Evolutionary conservation across 2,329 filamentous ascomycete genomes (phyloP).

Genomic region (Fusarium coicis): DNA sequence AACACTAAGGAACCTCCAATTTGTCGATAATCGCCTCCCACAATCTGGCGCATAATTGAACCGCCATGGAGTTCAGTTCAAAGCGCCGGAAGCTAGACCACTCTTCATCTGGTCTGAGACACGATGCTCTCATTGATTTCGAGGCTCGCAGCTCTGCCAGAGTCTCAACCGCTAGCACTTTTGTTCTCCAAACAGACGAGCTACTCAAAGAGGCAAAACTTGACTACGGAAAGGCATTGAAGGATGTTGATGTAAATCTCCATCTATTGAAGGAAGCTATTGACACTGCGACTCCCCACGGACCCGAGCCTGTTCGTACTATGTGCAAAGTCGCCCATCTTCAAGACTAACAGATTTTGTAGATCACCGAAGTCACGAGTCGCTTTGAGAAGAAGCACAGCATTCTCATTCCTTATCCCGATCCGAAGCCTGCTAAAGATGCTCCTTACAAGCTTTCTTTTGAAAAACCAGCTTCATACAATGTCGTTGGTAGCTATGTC

Average conservation of each 20-base stretch:
- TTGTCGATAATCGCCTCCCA: slow-evolving; percentile 19
- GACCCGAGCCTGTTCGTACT: slow-evolving; percentile 60
- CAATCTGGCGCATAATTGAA: slow-evolving; percentile 12
- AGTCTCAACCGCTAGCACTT: slow-evolving; percentile 62
- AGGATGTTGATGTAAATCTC: slow-evolving; percentile 60
- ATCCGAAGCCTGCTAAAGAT: slow-evolving; percentile 79
- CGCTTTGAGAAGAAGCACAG: slow-evolving; percentile 74
- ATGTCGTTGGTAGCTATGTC: slow-evolving; percentile 89
- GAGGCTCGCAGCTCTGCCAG: slow-evolving; percentile 53
- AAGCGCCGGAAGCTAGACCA: slow-evolving; percentile 63
- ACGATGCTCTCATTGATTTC: slow-evolving; percentile 54
- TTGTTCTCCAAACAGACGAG: slow-evolving; percentile 69
- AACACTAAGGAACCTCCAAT: slow-evolving; percentile 28
- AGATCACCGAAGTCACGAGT: slow-evolving; percentile 76
- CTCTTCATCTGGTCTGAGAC: slow-evolving; percentile 47
- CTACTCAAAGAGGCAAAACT: slow-evolving; percentile 65
- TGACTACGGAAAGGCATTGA: slow-evolving; percentile 61
- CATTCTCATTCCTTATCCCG: slow-evolving; percentile 83
- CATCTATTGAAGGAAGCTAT: slow-evolving; percentile 64
- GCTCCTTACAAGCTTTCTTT: slow-evolving; percentile 86
- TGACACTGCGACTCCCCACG: slow-evolving; percentile 62
- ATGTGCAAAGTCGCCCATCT: neutral
- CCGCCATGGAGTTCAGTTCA: slow-evolving; percentile 57
- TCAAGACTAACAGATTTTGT: slow-evolving; percentile 30
- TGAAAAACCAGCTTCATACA: slow-evolving; percentile 78